Conservation (phyloP, 345 rosid species). For the Acer negundo region DNA sequence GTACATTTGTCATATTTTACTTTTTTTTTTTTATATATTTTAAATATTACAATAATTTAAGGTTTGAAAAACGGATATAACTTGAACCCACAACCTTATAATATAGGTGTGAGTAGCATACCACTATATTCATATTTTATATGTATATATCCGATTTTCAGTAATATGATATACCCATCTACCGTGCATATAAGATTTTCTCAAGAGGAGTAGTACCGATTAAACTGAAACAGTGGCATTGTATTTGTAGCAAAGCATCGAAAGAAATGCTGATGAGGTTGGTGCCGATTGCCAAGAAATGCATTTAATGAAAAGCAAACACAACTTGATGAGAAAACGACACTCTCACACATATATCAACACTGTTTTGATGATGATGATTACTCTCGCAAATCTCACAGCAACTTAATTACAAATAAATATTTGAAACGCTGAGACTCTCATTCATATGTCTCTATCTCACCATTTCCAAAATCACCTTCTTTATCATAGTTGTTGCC, state of each 20-base stretch:
- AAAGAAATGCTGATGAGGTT: background rate
- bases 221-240: background rate
- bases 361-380: background rate
- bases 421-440: background rate
- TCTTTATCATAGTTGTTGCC: background rate
- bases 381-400: background rate
- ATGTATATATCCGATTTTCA: no score
- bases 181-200: no score
- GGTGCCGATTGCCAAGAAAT: background rate
- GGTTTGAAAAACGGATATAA: no score
- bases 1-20: no score
- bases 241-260: background rate
- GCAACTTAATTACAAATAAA: no score
- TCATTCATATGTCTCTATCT: constrained; percentile 3
- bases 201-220: no score
- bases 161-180: no score
- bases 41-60: no score
- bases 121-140: no score
- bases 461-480: background rate
- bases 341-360: background rate
- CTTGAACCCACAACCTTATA: no score
- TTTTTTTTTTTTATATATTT: no score
- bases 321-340: background rate
- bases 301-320: background rate
- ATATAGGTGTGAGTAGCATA: no score